Evolutionary conservation across 2,329 filamentous ascomycete species (phyloP).

Genomic region (Colletotrichum costaricense): DNA sequence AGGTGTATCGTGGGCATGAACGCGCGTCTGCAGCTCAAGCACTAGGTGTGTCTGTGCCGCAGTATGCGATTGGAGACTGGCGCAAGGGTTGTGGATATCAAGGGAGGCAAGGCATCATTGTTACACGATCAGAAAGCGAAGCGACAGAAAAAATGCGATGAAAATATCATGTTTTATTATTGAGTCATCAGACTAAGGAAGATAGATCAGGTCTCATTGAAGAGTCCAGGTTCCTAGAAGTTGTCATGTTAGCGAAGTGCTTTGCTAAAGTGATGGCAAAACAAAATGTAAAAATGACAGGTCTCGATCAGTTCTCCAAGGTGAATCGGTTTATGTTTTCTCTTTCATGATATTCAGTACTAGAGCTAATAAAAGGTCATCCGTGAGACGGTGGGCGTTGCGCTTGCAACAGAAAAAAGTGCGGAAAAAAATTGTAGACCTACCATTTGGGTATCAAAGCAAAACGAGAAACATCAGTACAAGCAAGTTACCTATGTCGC

Average conservation of each 20-base stretch:
- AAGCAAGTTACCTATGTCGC: conserved; percentile 15
- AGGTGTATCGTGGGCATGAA: conserved; percentile 94
- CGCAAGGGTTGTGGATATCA: not conserved
- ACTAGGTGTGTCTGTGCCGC: conserved; percentile 40
- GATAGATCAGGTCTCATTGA: not conserved
- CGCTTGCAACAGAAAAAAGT: not conserved
- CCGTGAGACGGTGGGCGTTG: conserved; percentile 53
- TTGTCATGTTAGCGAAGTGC: conserved; percentile 20
- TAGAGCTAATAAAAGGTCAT: conserved; percentile 59
- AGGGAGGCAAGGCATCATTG: not conserved
- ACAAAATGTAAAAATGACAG: conserved; percentile 28
- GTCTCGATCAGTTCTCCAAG: conserved; percentile 71
- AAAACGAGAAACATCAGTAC: conserved; percentile 30
- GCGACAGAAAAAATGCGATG: not conserved
- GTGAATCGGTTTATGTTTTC: conserved; percentile 58
- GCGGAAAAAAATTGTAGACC: not conserved
- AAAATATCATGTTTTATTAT: not conserved
- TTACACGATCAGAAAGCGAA: not conserved
- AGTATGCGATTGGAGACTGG: not conserved
- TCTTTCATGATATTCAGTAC: conserved; percentile 67
- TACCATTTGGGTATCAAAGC: conserved; percentile 8
- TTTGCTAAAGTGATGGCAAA: not conserved
- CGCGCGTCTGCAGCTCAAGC: conserved; percentile 67
- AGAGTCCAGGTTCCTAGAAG: not conserved
- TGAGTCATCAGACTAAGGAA: not conserved